Evolutionary conservation across 2,329 filamentous ascomycete genomes (phyloP).

Genomic region (Ceratocystis ficicola): DNA sequence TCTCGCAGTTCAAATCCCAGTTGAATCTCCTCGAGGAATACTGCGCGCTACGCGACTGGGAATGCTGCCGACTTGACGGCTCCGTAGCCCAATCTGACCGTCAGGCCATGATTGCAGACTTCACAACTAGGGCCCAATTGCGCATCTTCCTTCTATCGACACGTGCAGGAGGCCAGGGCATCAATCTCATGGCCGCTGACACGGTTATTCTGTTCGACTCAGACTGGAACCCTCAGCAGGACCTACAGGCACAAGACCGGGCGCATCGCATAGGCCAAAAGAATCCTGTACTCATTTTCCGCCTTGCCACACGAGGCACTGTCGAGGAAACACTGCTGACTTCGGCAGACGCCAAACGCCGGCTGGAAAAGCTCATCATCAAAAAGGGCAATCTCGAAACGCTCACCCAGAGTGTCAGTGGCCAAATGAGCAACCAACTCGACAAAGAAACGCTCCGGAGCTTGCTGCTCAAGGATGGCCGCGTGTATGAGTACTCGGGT

Average conservation of each 20-base stretch:
- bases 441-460: constrained; percentile 50
- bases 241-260: constrained; percentile 90
- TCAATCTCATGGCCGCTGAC: constrained; percentile 84
- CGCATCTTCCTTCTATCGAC: constrained; percentile 83
- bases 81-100: constrained; percentile 64
- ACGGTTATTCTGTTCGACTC: constrained; percentile 83
- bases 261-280: constrained; percentile 92
- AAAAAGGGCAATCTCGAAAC: constrained; percentile 77
- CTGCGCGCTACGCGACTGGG: constrained; percentile 68
- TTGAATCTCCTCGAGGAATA: constrained; percentile 86
- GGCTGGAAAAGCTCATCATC: constrained; percentile 89
- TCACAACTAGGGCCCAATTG: constrained; percentile 53
- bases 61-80: constrained; percentile 81
- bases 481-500: constrained; percentile 46
- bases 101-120: constrained; percentile 57
- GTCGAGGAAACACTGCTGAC: constrained; percentile 80
- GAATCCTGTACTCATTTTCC: constrained; percentile 81
- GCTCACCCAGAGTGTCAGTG: constrained; percentile 49
- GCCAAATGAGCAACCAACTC: constrained; percentile 40
- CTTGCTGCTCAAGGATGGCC: constrained; percentile 59
- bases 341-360: constrained; percentile 80
- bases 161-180: constrained; percentile 83
- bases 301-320: constrained; percentile 82
- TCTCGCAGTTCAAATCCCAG: constrained; percentile 92
- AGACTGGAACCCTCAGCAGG: constrained; percentile 93